phyloP scores from a whole-genome alignment of 176 grass and related monocot species.

The Rhynchospora pubera region DNA sequence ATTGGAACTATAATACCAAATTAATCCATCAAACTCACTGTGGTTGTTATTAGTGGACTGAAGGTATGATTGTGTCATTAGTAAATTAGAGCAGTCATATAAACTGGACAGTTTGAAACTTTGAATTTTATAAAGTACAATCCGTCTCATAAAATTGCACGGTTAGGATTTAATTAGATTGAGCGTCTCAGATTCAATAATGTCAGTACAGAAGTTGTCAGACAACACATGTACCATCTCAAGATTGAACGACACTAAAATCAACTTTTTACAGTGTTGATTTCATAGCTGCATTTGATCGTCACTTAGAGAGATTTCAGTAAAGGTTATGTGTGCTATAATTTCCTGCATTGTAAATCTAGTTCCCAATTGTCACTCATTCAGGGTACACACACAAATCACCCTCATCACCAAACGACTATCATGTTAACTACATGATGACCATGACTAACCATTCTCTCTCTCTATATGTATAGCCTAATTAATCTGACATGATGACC shows the following conservation, averaged over 20 bases:
- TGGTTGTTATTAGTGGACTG: not conserved
- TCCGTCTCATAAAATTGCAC: not conserved
- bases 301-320: not conserved
- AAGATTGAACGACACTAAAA: not conserved
- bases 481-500: slow-evolving; percentile 22
- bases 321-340: not conserved
- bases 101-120: not conserved
- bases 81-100: not conserved
- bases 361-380: not conserved
- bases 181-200: not conserved
- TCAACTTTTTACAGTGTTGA: not conserved
- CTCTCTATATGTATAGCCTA: not conserved
- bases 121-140: not conserved
- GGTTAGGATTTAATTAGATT: not conserved
- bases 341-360: not conserved
- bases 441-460: not conserved
- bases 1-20: not conserved
- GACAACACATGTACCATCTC: not conserved
- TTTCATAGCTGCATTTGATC: not conserved
- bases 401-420: slow-evolving; percentile 9
- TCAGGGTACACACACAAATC: slow-evolving; percentile 8
- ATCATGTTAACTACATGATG: slow-evolving; percentile 22
- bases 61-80: not conserved
- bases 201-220: not conserved
- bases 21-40: not conserved